Evolutionary conservation across 1,139 yeast species (phyloP).

Genomic region (Eremothecium gossypii): DNA sequence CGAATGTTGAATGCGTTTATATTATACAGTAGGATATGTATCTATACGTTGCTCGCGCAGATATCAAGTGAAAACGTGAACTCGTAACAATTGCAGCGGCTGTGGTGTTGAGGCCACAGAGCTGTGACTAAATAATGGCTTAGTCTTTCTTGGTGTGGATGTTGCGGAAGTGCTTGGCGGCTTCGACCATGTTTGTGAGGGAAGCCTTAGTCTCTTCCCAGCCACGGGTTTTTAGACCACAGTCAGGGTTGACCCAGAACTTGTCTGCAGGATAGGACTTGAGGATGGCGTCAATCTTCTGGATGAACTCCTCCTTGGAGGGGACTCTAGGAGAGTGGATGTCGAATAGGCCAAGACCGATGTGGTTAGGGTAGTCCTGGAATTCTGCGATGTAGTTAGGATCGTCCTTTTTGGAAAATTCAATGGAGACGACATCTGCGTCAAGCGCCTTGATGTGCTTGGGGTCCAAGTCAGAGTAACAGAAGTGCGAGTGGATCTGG

Average conservation of each 20-base stretch:
- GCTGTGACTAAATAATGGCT: conserved; percentile 2
- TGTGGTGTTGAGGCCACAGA: neutral
- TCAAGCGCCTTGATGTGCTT: conserved; percentile 98
- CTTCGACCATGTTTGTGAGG: conserved; percentile 96
- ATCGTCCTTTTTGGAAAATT: conserved; percentile 99
- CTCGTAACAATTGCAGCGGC: neutral
- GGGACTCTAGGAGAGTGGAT: conserved; percentile 99
- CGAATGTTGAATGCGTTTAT: conserved; percentile 32
- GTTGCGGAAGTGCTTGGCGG: conserved; percentile 93
- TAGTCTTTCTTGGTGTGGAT: conserved; percentile 32
- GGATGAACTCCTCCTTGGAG: conserved; percentile 88
- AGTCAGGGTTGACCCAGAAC: conserved; percentile 99
- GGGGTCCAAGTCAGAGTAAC: conserved; percentile 99
- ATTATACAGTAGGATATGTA: conserved; percentile 15
- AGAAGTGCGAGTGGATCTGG: conserved; percentile 99
- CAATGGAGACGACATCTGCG: conserved; percentile 98
- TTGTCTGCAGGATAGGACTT: conserved; percentile 95
- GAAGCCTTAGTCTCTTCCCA: conserved; percentile 86
- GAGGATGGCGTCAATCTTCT: conserved; percentile 88
- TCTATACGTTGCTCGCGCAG: neutral
- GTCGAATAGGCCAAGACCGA: conserved; percentile 97
- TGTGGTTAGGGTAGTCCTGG: conserved; percentile 97
- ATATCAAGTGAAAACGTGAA: neutral
- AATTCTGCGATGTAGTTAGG: conserved; percentile 96
- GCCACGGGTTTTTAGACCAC: conserved; percentile 98